Evolutionary conservation across 345 rosid species (phyloP), one percentile per base, ranked within the genome.

Genomic region (Gossypium sturtianum): DNA sequence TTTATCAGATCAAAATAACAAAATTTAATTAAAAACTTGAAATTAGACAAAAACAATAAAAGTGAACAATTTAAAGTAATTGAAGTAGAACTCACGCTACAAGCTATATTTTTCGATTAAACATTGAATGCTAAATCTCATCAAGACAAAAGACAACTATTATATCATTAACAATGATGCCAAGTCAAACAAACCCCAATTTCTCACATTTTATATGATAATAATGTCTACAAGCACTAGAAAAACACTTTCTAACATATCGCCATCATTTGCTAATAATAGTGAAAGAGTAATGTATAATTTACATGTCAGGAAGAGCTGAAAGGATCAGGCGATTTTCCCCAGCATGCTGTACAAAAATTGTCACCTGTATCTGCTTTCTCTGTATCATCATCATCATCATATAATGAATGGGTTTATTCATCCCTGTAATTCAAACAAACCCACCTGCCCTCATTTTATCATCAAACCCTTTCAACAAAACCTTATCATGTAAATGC

Each of bases 301-400:
- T 84, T 84, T 86, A 89, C 93, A 86, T 78, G 81, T 86, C 82
- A 63, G 83, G 88, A 79, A 69, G 72, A 76, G 85, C 81, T 59
- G 82, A 87, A 87, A 85, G 89, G 88, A 82, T 72, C 27, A 61
- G 70, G 44, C 20, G 66, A 61, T 65, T 70, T 76, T 57, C 73
- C 80, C 65, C 45, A 44, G 75, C 79, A 58, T 66, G 73, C 84
- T 82, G 85, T 82, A 80, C 84, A 80, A 44, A 74, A 70, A 2
- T 16, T 41, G 51, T 45, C 66, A 58, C 78, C 57, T 66, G 72
- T 11, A 38, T 17, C 71, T 58, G 76, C 71, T 25, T 74, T 23
- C 66, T 73, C 74, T n/a, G 47, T 64, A 57, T 68, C 63, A 34
- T 34, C 41, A 34, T 34, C 41, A 34, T 34, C 41, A 34, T 10